Percentiles rank a stretch among this genome's conserved stretches.
Evolutionary conservation across 805 yeast genomes (phyloP).

Genomic region (Metschnikowia aberdeeniae): DNA sequence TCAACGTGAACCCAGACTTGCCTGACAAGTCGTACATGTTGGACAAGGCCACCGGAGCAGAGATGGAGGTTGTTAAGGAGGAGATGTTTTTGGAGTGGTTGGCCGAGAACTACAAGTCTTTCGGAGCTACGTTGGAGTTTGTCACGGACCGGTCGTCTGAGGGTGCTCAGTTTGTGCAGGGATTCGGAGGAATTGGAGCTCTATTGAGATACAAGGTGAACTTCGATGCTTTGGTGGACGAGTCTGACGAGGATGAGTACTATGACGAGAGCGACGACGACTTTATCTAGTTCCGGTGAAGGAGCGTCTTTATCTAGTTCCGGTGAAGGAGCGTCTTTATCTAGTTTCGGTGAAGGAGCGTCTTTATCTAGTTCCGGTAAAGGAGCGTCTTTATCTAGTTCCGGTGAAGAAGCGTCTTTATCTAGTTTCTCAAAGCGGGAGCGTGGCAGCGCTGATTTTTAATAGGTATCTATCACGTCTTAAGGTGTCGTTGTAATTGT

Average conservation of each 20-base stretch:
- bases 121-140: constrained; percentile 94
- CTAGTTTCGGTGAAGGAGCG: too few species aligned
- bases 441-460: too few species aligned
- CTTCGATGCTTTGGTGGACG: constrained; percentile 91
- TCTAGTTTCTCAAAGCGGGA: too few species aligned
- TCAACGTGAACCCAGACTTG: constrained; percentile 66
- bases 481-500: too few species aligned
- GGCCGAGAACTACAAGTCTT: constrained; percentile 91
- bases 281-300: constrained; percentile 33
- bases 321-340: too few species aligned
- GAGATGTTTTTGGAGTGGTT: constrained; percentile 92
- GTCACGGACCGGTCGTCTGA: constrained; percentile 95
- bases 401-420: too few species aligned
- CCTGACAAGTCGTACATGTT: constrained; percentile 71
- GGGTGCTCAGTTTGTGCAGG: constrained; percentile 97
- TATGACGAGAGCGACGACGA: constrained; percentile 62
- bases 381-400: too few species aligned
- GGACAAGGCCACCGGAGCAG: constrained; percentile 84
- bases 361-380: too few species aligned
- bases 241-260: constrained; percentile 78
- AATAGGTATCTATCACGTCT: too few species aligned
- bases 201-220: constrained; percentile 92
- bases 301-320: too few species aligned
- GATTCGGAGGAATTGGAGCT: constrained; percentile 99
- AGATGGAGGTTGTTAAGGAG: constrained; percentile 86